phyloP scores from a whole-genome alignment of 2,329 filamentous ascomycete genomes.

The Sporothrix dimorphospora region DNA sequence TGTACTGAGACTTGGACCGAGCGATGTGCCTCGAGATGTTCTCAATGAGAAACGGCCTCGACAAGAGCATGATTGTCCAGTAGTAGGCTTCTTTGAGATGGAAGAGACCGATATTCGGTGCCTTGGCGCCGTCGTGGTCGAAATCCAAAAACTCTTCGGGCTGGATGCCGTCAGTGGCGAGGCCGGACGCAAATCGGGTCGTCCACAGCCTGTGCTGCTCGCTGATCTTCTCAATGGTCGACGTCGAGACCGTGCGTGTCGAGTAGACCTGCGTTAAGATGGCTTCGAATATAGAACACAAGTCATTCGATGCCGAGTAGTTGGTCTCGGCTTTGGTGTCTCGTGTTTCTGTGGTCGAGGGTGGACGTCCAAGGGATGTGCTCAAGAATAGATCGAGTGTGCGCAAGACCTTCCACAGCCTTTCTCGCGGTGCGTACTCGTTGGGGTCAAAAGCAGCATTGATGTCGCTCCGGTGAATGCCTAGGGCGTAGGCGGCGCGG shows the following conservation, averaged over 20 bases:
- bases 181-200: slow-evolving; percentile 31
- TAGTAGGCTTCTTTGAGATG: slow-evolving; percentile 46
- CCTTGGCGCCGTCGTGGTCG: slow-evolving; percentile 30
- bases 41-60: slow-evolving; percentile 45
- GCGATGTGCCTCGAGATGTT: slow-evolving; percentile 33
- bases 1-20: neutral
- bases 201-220: slow-evolving; percentile 39
- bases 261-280: slow-evolving; percentile 44
- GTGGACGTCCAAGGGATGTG: slow-evolving; percentile 41
- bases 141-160: slow-evolving; percentile 29
- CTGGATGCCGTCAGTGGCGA: slow-evolving; percentile 33
- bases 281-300: slow-evolving; percentile 45
- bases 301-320: slow-evolving; percentile 40
- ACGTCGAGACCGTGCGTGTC: slow-evolving; percentile 39
- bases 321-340: slow-evolving; percentile 33
- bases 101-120: slow-evolving; percentile 39
- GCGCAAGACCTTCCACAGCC: slow-evolving; percentile 42
- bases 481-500: slow-evolving; percentile 59
- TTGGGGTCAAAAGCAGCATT: slow-evolving; percentile 36
- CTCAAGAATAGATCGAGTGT: slow-evolving; percentile 43
- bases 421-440: slow-evolving; percentile 39
- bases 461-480: slow-evolving; percentile 49
- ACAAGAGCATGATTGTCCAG: slow-evolving; percentile 45
- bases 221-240: slow-evolving; percentile 37
- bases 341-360: slow-evolving; percentile 40